A percentile compares a stretch with the other conserved stretches of the same genome.
These are phyloP conservation scores for Ascochyta clinopodiicola DNA, from an alignment of 2,329 filamentous ascomycete species.

Conservation along the genomic window DNA sequence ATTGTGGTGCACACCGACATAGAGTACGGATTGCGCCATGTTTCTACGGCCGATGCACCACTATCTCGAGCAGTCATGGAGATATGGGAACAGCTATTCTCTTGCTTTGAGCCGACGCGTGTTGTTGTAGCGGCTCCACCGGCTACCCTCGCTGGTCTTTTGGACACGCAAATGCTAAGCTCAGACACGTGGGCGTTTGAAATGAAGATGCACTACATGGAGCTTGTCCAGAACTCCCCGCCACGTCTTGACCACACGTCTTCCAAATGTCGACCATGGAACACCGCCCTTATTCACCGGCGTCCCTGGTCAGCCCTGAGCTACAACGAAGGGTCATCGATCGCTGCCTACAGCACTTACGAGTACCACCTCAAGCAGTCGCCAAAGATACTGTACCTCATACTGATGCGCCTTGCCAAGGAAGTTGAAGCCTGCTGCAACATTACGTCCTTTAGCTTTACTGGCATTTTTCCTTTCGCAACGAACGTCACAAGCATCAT, in stretches of 20 bases:
- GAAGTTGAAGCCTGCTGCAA: slow-evolving; percentile 36
- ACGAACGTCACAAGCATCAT: slow-evolving; percentile 59
- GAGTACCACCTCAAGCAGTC: slow-evolving; percentile 72
- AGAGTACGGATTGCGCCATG: slow-evolving; percentile 45
- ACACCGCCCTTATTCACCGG: slow-evolving; percentile 59
- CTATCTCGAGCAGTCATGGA: slow-evolving; percentile 59
- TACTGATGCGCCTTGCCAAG: slow-evolving; percentile 45
- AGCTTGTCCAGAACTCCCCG: slow-evolving; percentile 43
- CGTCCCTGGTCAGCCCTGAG: slow-evolving; percentile 69
- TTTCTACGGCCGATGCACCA: slow-evolving; percentile 36
- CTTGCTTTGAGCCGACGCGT: slow-evolving; percentile 36
- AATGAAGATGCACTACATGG: slow-evolving; percentile 67
- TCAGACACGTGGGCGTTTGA: slow-evolving; percentile 69
- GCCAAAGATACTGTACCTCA: slow-evolving; percentile 65
- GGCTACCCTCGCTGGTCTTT: slow-evolving; percentile 65
- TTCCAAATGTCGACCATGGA: slow-evolving; percentile 25
- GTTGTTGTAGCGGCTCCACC: slow-evolving; percentile 62
- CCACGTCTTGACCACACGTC: slow-evolving; percentile 12
- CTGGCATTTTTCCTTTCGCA: slow-evolving; percentile 71
- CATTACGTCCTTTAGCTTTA: slow-evolving; percentile 62
- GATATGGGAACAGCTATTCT: slow-evolving; percentile 42
- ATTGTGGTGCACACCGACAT: slow-evolving; percentile 55
- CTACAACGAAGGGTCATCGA: slow-evolving; percentile 78
- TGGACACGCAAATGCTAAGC: slow-evolving; percentile 64
- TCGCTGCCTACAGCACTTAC: slow-evolving; percentile 73